Evolutionary conservation across 2,329 filamentous ascomycete genomes (phyloP), one percentile per base, ranked within the genome.

Genomic region (Botrytis medusae): DNA sequence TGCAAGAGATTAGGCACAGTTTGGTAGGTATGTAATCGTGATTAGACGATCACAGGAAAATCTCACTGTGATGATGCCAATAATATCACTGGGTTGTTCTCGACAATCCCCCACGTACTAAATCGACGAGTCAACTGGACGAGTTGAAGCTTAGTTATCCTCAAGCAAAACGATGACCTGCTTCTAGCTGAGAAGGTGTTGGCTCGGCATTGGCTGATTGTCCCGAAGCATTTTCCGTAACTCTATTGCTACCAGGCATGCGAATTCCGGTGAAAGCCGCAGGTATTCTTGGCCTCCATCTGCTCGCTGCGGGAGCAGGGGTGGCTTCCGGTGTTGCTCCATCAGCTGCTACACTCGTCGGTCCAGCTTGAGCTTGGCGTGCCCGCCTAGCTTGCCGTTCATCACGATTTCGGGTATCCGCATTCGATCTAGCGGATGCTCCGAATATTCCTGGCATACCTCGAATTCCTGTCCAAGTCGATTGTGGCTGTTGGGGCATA

Each of bases 151-250:
- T 25, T 12, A 34, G 1, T 44, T 68, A 57, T 29, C 34, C 48
- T 48, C 54, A 57, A 29, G 65, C 48, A 44, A 9, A 32, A 57
- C 48, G 48, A 32, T 44, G 65, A 25, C 78, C 79, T 71, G 80
- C 78, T 70, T 81, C 80, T 40, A 81, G 77, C 69, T 81, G 80
- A n/a, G 79, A 80, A 68, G 80, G 79, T n/a, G 80, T 77, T 22
- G 77, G 74, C 42, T 77, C 64, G n/a, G 75, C 51, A 14, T 57
- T 64, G 29, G 67, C 40, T 40, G 73, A 18, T 37, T 72, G 73
- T 25, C 54, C 65, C 20, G 75, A 60, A 62, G 73, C 61, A 46
- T 64, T 42, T 57, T 60, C 74, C 46, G 75, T 59, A 68, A 71
- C 62, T 60, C 76, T 74, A 40, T 76, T 76, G 4, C 77, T 77